These are phyloP conservation scores for Sesbania bispinosa DNA, from an alignment of 306 rosid species.

Conservation along the genomic window DNA sequence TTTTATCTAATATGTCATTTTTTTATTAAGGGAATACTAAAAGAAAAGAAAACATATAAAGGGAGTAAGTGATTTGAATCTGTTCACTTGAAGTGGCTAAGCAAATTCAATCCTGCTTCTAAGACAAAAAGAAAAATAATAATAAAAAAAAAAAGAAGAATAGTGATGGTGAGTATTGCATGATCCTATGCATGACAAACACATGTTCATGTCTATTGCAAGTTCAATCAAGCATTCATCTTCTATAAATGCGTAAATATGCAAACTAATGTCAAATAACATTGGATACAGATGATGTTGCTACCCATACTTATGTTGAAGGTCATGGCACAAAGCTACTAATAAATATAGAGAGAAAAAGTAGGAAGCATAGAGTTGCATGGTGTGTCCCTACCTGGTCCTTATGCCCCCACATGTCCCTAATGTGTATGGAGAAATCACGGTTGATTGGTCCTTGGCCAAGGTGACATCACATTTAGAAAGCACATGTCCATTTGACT, in stretches of 20 bases:
- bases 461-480: conserved; percentile 22
- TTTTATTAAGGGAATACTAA: too few relatives aligned
- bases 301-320: neutral
- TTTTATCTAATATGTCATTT: too few relatives aligned
- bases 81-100: too few relatives aligned
- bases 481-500: conserved; percentile 15
- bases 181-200: too few relatives aligned
- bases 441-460: conserved; percentile 28
- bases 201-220: too few relatives aligned
- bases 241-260: neutral
- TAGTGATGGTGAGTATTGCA: too few relatives aligned
- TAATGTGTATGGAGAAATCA: conserved; percentile 33
- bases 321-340: neutral
- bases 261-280: neutral
- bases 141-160: too few relatives aligned
- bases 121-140: too few relatives aligned
- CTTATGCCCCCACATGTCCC: conserved; percentile 35
- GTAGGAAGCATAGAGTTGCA: conserved; percentile 13
- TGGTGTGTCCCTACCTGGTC: neutral
- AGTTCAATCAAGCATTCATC: too few relatives aligned
- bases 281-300: neutral
- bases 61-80: too few relatives aligned
- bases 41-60: too few relatives aligned
- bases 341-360: neutral
- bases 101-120: too few relatives aligned